Base-by-base conservation (phyloP, 2,329 filamentous ascomycete species). In the Colletotrichum paranaense region DNA sequence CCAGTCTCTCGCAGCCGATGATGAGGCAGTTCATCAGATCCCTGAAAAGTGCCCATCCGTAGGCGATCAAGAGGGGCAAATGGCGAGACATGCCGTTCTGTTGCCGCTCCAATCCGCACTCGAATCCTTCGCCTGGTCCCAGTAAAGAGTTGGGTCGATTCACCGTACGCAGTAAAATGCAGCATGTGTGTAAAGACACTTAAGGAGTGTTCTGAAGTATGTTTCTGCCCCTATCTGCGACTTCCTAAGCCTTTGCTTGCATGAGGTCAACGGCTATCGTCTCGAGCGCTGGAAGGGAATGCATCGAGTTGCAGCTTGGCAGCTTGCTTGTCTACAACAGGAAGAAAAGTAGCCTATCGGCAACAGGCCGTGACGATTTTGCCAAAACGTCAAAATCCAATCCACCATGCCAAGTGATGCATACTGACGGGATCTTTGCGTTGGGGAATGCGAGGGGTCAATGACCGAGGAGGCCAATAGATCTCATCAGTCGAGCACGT, bases 61-160 rank as follows among this genome's bases (percentile, higher is more conserved):
- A 49, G 49, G 24, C 28, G 19, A 65, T 62, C 70, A 38, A 35
- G 35, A 57, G 55, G n/a, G n/a, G 60, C 55, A 52, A 12, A 35
- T 28, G 26, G 26, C 49, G 56, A 49, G 35, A 53, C 49, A 42
- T 12, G n/a, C 26, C 26, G 4, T 52, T 60, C 28, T 24, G 32
- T 72, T 68, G 59, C 67, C 70, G 70, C 67, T 65, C 62, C 56
- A 60, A 62, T 62, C 56, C 67, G 55, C 24, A n/a, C 4, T 16
- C 56, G 22, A 19, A 35, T 9, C n/a, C 26, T 67, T 46, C 32
- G 7, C 28, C 46, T 7, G 46, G 60, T 26, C 19, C n/a, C 26
- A 11, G n/a, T 16, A 30, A 9, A 35, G 60, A 12, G 16, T n/a
- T 9, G 6, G n/a, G 46, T 12, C 14, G 26, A 32, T 53, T 19